Conservation (phyloP, 495 filamentous ascomycete genomes). For the Xylaria venustula region DNA sequence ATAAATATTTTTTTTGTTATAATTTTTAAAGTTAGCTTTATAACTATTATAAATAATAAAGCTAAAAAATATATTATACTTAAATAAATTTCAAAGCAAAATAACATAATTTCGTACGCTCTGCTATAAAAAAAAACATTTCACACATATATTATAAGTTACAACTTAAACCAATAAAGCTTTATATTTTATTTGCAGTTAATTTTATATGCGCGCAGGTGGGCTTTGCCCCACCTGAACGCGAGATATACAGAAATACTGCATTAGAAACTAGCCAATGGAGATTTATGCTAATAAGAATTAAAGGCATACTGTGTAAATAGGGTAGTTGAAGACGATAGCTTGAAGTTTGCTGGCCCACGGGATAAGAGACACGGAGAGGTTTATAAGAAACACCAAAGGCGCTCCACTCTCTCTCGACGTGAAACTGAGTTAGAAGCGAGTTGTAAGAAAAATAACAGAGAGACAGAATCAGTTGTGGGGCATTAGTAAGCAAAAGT, state of each 20-base stretch:
- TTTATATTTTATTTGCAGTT: no score
- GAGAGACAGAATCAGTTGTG: constrained; percentile 17
- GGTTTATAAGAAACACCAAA: constrained; percentile 9
- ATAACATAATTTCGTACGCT: no score
- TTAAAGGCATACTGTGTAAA: constrained; percentile 17
- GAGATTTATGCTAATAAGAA: constrained; percentile 20
- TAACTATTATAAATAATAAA: no score
- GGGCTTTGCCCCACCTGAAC: no score
- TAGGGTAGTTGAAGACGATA: constrained; percentile 19
- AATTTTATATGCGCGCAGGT: no score
- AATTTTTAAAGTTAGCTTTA: no score
- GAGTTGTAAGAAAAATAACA: constrained; percentile 17
- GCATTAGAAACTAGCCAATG: constrained; percentile 25
- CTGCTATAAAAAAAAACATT: no score
- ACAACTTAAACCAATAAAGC: no score
- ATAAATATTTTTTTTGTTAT: no score
- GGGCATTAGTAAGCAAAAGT: constrained; percentile 10
- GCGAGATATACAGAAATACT: constrained; percentile 1
- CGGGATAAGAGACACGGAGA: constrained; percentile 19
- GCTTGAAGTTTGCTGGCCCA: constrained; percentile 15
- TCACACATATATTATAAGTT: no score
- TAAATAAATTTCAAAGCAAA: no score
- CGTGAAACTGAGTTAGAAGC: constrained; percentile 12
- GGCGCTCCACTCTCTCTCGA: constrained; percentile 18
- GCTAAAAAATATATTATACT: no score